Conservation (phyloP, 768 basidiomycete genomes). For the Boletus barrowsii region DNA sequence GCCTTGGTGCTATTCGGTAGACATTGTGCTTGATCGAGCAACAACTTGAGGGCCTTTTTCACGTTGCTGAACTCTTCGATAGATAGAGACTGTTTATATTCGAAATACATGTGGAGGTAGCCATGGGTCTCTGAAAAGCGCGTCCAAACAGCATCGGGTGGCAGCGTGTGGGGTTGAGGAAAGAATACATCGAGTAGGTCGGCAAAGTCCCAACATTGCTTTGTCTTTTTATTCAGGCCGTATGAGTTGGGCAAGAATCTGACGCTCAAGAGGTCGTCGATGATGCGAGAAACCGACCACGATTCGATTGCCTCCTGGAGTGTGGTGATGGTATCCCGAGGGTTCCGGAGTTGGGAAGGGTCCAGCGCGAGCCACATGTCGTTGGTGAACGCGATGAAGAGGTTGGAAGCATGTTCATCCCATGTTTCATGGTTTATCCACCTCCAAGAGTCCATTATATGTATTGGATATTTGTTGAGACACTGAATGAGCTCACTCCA, state of each 20-base stretch:
- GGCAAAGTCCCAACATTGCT: background rate
- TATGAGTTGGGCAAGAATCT: constrained; percentile 6
- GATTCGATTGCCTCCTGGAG: background rate
- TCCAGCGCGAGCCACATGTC: constrained; percentile 1
- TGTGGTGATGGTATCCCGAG: background rate
- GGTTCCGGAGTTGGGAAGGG: background rate
- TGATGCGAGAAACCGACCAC: background rate
- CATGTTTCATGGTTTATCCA: background rate
- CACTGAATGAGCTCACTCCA: constrained; percentile 1
- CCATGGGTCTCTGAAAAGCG: background rate
- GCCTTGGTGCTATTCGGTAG: constrained; percentile 2
- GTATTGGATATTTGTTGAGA: background rate
- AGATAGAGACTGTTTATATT: background rate
- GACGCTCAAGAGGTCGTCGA: background rate
- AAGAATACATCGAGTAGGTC: background rate
- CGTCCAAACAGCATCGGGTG: background rate
- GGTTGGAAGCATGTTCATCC: background rate
- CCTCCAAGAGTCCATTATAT: background rate
- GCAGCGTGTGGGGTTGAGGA: background rate
- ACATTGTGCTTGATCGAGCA: background rate
- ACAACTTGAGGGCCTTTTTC: background rate
- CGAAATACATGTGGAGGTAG: constrained; percentile 1
- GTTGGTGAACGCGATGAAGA: constrained; percentile 1
- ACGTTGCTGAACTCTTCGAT: background rate
- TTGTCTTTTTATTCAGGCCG: background rate